Base-by-base conservation (phyloP, 2,329 filamentous ascomycete genomes). In the Diplocarpon mali region DNA sequence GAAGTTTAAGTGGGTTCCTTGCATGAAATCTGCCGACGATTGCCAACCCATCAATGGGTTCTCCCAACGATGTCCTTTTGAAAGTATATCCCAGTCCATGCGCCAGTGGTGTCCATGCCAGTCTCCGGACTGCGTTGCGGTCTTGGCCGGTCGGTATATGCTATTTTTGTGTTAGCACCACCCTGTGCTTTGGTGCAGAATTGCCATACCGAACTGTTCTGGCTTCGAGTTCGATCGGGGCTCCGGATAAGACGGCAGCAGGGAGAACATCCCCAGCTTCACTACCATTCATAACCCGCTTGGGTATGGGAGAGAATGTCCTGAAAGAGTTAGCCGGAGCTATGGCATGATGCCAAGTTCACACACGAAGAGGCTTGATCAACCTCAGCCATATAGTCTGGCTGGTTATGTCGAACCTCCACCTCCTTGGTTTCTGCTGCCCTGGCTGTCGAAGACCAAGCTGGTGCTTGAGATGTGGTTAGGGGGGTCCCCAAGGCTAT, bases 31-130 rank as follows among this genome's bases (percentile, higher is more conserved):
- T 45, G 76, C 90, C 14, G 88, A 93, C 17, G 90, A 96, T 64
- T 95, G 89, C 93, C 93, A 98, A 49, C 92, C 92, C 78, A 98
- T 98, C 64, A 98, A 69, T 38, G 84, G 86, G 69, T 98, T 98
- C 72, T 98, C 92, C 93, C 92, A 98, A 58, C 92, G 78, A 67
- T 95, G 86, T 50, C 92, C 92, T 70, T 93, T 95, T 58, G 74
- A 68, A 28, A 96, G 73, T 39, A 94, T 79, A 64, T 98, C 92
- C 92, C 92, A 98, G 65, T 98, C 92, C 88, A 98, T 93, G 40
- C 89, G 83, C 92, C 92, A 98, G 60, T 83, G 77, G 62, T 85
- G 78, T 45, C 76, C 70, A 62, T 85, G 80, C 84, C 86, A 95
- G 58, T 79, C 76, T 53, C 92, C 90, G 29, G 90, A 96, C 68